Conservation (phyloP, 345 rosid genomes). For the Jatropha curcas region DNA sequence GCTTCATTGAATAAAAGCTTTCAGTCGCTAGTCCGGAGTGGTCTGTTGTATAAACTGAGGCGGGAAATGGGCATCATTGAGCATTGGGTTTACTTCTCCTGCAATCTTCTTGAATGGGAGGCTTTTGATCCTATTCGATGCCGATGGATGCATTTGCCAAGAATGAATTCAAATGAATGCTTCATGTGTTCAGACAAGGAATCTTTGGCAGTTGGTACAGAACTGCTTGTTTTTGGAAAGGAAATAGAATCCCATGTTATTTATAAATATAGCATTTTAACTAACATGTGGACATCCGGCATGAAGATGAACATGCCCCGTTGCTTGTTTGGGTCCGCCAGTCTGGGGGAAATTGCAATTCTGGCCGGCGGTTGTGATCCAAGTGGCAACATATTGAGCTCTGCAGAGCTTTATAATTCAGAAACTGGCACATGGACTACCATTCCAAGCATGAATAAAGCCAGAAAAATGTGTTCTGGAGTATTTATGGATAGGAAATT, state of each 20-base stretch:
- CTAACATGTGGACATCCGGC: conserved; percentile 43
- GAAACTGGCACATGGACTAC: conserved; percentile 55
- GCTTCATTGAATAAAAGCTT: conserved; percentile 41
- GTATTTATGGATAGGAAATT: conserved; percentile 82
- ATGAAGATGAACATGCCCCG: conserved; percentile 52
- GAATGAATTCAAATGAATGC: conserved; percentile 45
- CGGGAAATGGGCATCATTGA: conserved; percentile 33
- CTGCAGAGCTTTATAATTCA: conserved; percentile 68
- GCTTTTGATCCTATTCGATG: conserved; percentile 62
- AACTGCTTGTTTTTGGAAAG: conserved; percentile 45
- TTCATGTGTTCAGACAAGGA: conserved; percentile 47
- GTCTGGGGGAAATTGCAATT: conserved; percentile 61
- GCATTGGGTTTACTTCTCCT: conserved; percentile 84
- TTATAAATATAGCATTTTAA: conserved; percentile 41
- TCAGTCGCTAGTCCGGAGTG: conserved; percentile 29
- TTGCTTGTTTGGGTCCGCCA: conserved; percentile 78
- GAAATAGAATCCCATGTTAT: conserved; percentile 31
- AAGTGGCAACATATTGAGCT: conserved; percentile 47
- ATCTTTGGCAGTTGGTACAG: conserved; percentile 47
- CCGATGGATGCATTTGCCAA: conserved; percentile 73
- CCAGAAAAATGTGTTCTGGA: conserved; percentile 78
- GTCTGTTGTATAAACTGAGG: conserved; percentile 40
- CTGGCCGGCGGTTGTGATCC: conserved; percentile 81
- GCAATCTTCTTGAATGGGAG: conserved; percentile 72
- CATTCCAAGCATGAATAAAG: conserved; percentile 60